Conservation (phyloP, 2,329 filamentous ascomycete species). For the Ophiostoma himal-ulmi region DNA sequence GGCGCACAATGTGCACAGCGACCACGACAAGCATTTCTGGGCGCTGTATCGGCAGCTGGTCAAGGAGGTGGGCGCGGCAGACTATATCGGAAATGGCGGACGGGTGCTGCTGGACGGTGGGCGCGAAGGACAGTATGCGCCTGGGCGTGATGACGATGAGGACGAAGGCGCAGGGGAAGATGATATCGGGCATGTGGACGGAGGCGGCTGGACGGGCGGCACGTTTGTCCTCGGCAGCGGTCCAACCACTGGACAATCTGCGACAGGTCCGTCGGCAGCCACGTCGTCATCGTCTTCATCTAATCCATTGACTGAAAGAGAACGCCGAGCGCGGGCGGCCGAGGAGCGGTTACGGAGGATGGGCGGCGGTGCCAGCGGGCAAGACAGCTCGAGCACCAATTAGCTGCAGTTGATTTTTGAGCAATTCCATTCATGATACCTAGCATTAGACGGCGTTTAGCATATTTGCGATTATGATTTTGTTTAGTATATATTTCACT, state of each 20-base stretch:
- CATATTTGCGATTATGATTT: not conserved
- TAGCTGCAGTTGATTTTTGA: not conserved
- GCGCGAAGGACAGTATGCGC: slow-evolving; percentile 56
- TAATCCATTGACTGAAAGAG: slow-evolving; percentile 55
- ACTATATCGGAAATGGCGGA: slow-evolving; percentile 64
- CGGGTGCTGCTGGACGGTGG: slow-evolving; percentile 60
- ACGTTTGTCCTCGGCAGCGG: slow-evolving; percentile 65
- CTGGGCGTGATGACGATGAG: slow-evolving; percentile 47
- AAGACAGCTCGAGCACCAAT: not conserved
- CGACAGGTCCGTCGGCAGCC: slow-evolving; percentile 31
- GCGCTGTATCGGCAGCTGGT: slow-evolving; percentile 81
- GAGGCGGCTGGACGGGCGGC: slow-evolving; percentile 72
- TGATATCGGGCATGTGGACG: slow-evolving; percentile 55
- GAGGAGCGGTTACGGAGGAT: slow-evolving; percentile 57
- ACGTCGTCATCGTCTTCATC: slow-evolving; percentile 18
- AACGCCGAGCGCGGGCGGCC: slow-evolving; percentile 67
- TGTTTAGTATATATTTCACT: not conserved
- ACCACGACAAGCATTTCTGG: slow-evolving; percentile 87
- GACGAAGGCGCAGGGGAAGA: slow-evolving; percentile 43
- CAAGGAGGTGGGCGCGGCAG: slow-evolving; percentile 70
- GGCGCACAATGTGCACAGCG: slow-evolving; percentile 80
- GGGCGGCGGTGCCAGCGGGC: slow-evolving; percentile 16
- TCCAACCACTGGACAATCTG: slow-evolving; percentile 27
- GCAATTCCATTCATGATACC: not conserved
- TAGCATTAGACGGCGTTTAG: not conserved